phyloP scores from a whole-genome alignment of 2,329 filamentous ascomycete species.

The Zasmidium cellare region DNA sequence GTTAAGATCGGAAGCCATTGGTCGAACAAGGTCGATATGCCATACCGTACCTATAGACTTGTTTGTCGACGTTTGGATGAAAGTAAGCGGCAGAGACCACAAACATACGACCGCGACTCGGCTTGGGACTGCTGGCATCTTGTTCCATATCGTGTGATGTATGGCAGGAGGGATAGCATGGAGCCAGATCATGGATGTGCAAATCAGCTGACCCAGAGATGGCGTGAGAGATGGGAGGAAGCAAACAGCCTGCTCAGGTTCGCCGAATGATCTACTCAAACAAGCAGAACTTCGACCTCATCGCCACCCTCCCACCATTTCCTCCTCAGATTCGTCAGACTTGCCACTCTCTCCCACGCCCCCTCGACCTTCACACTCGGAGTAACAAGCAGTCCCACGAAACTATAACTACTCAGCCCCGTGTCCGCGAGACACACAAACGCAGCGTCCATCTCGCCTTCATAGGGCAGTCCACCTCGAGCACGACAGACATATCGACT shows the following conservation, averaged over 20 bases:
- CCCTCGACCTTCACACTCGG: neutral
- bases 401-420: neutral
- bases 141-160: neutral
- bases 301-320: neutral
- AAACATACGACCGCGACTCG: neutral
- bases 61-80: neutral
- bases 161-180: neutral
- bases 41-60: slow-evolving; percentile 1
- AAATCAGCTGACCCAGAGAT: neutral
- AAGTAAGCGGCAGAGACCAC: neutral
- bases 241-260: slow-evolving; percentile 1
- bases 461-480: neutral
- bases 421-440: slow-evolving; percentile 2
- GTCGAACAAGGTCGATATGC: slow-evolving; percentile 1
- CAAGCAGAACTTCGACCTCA: neutral
- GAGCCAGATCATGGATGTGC: neutral
- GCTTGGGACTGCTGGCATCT: slow-evolving; percentile 6
- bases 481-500: neutral
- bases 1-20: neutral
- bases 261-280: slow-evolving; percentile 1
- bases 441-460: slow-evolving; percentile 1
- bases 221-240: neutral
- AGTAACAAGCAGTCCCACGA: neutral
- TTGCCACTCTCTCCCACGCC: slow-evolving; percentile 1
- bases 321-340: neutral